Conservation (phyloP, 352 stramenopile genomes). For the Bremia lactucae region DNA sequence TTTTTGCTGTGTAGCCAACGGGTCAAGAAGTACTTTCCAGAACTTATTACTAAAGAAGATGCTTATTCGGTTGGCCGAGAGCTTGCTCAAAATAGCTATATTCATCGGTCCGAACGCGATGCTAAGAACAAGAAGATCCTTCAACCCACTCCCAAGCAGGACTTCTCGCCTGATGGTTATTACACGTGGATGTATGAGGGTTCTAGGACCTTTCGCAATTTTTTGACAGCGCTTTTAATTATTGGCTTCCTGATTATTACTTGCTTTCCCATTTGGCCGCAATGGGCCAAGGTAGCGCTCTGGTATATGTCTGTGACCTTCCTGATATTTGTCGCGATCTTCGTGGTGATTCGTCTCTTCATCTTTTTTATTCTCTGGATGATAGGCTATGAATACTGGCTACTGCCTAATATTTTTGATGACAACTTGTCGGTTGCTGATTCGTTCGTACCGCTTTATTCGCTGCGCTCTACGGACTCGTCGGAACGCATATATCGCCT, state of each 20-base stretch:
- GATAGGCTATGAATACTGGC: constrained; percentile 95
- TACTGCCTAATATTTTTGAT: constrained; percentile 98
- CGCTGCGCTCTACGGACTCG: constrained; percentile 61
- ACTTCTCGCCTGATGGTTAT: constrained; percentile 93
- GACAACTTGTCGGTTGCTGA: constrained; percentile 95
- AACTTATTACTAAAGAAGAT: constrained; percentile 73
- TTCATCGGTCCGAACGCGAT: constrained; percentile 81
- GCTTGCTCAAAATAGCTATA: constrained; percentile 73
- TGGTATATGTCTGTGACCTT: constrained; percentile 99
- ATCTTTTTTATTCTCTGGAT: constrained; percentile 96
- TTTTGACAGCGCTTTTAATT: constrained; percentile 95
- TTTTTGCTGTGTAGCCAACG: constrained; percentile 73
- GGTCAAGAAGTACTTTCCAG: constrained; percentile 77
- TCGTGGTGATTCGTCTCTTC: constrained; percentile 91
- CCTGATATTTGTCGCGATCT: constrained; percentile 96
- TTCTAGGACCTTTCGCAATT: constrained; percentile 94
- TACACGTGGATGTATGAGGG: constrained; percentile 99
- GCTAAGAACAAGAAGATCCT: constrained; percentile 82
- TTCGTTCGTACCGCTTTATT: constrained; percentile 96
- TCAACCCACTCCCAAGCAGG: constrained; percentile 71
- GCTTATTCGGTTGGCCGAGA: constrained; percentile 57
- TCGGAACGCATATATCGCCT: constrained; percentile 94
- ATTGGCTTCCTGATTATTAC: constrained; percentile 94
- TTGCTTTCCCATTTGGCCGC: constrained; percentile 99
- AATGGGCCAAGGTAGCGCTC: constrained; percentile 94